Evolutionary conservation across 352 stramenopile genomes (phyloP).

Genomic region (Phytophthora sojae): DNA sequence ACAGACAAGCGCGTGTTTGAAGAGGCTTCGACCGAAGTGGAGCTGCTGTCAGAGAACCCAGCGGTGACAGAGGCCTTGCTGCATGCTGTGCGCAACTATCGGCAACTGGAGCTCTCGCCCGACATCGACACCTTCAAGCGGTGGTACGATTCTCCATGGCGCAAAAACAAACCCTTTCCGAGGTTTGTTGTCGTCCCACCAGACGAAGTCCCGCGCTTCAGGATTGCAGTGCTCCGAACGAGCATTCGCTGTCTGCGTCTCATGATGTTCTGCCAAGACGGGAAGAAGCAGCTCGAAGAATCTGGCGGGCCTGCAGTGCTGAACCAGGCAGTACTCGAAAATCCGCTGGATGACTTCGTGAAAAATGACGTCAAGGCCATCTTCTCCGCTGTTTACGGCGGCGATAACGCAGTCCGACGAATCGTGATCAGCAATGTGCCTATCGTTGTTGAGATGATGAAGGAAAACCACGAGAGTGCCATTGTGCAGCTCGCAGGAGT

Average conservation of each 20-base stretch:
- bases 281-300: slow-evolving; percentile 52
- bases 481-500: slow-evolving; percentile 69
- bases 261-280: slow-evolving; percentile 66
- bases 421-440: slow-evolving; percentile 65
- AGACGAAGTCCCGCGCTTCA: slow-evolving; percentile 61
- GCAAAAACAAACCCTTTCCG: slow-evolving; percentile 52
- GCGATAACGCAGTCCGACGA: slow-evolving; percentile 71
- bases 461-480: slow-evolving; percentile 62
- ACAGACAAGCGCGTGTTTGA: slow-evolving; percentile 63
- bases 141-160: slow-evolving; percentile 73
- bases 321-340: slow-evolving; percentile 61
- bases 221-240: slow-evolving; percentile 61
- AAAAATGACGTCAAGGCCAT: slow-evolving; percentile 81
- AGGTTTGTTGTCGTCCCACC: slow-evolving; percentile 51
- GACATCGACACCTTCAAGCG: slow-evolving; percentile 58
- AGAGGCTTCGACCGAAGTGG: slow-evolving; percentile 77
- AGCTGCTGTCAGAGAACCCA: slow-evolving; percentile 68
- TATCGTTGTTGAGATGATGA: slow-evolving; percentile 69
- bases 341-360: slow-evolving; percentile 77
- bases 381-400: slow-evolving; percentile 71
- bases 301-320: slow-evolving; percentile 50
- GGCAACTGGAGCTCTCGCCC: slow-evolving; percentile 52
- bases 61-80: slow-evolving; percentile 61
- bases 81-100: slow-evolving; percentile 46
- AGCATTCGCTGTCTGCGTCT: slow-evolving; percentile 71